These are phyloP conservation scores for Tillandsia fasciculata DNA, from an alignment of 176 grass and related monocot species.

Conservation along the genomic window DNA sequence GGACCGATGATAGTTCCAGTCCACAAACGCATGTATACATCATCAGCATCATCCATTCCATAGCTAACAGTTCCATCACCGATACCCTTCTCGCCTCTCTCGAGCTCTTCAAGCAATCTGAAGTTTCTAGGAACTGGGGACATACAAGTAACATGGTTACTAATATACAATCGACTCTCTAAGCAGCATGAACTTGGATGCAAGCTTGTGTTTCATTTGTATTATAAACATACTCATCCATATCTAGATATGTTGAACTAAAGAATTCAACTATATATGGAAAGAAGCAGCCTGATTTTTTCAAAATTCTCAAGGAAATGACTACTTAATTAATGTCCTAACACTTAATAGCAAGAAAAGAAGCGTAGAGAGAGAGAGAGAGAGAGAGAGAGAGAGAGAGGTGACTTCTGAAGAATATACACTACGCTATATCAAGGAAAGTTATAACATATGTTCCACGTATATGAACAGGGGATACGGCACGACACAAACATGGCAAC, in stretches of 20 bases:
- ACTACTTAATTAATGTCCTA: too few species aligned
- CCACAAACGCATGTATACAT: slow-evolving; percentile 79
- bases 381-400: too few species aligned
- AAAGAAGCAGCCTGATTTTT: background rate
- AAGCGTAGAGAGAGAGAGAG: too few species aligned
- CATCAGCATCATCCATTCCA: slow-evolving; percentile 88
- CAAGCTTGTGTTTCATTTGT: background rate
- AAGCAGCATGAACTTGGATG: background rate
- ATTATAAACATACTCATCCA: background rate
- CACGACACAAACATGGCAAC: too few species aligned
- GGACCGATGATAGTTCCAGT: slow-evolving; percentile 79
- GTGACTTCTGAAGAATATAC: too few species aligned
- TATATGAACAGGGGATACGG: too few species aligned
- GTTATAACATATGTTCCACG: too few species aligned
- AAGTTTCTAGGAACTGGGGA: slow-evolving; percentile 75
- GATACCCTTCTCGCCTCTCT: slow-evolving; percentile 73
- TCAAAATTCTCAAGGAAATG: too few species aligned
- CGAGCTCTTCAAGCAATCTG: slow-evolving; percentile 70
- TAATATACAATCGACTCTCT: background rate
- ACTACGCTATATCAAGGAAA: too few species aligned
- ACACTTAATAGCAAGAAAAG: too few species aligned
- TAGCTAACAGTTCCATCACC: slow-evolving; percentile 87
- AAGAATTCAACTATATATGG: background rate
- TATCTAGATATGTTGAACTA: background rate
- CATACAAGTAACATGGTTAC: background rate